Evolutionary conservation across 2,329 filamentous ascomycete genomes (phyloP), one percentile per base, ranked within the genome.

Genomic region (Macrophomina phaseolina): DNA sequence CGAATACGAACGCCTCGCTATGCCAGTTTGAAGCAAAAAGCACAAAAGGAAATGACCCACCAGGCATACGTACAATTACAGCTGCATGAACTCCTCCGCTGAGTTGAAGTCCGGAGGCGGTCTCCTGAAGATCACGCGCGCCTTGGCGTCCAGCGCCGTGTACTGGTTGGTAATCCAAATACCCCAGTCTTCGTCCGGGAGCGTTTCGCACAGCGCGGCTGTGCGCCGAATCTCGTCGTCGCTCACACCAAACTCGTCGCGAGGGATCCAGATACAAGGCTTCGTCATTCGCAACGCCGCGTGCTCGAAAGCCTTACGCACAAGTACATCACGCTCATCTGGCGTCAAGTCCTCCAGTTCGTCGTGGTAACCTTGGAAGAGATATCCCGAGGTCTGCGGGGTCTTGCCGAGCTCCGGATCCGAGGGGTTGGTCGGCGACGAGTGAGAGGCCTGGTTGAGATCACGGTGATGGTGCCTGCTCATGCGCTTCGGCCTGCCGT

Each of bases 141-240:
- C 88, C 77, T 93, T 93, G 66, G 89, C 91, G 81, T 97, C 93
- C 71, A 98, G 82, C 9, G 92, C 91, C 23, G 94, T 93, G 67
- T 93, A 93, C 76, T 96, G 91, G 77, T 97, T 97, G 73, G 92
- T 97, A 75, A 98, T 93, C 91, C 93, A 97, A 63, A 98, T 91
- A 70, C 85, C 84, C 48, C 80, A 84, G 67, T 91, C 94, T 76
- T 93, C 91, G 56, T 85, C 84, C 70, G 89, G 86, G 6, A 93
- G 97, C 3, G 49, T 45, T 7, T 53, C 34, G 18, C 46, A 53
- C 36, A 67, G 49, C 11, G 49, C 65, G 9, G 48, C 65, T 8
- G 65, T 62, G 18, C 49, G 85, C 73, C 85, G 85, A 52, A 98
- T 90, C 81, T 99, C 95, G 71, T 98, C 94, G 72, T 97, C 93